Percentiles rank a stretch among this genome's conserved stretches.
These are phyloP conservation scores for Glycine soja DNA, from an alignment of 306 rosid genomes.

Conservation along the genomic window DNA sequence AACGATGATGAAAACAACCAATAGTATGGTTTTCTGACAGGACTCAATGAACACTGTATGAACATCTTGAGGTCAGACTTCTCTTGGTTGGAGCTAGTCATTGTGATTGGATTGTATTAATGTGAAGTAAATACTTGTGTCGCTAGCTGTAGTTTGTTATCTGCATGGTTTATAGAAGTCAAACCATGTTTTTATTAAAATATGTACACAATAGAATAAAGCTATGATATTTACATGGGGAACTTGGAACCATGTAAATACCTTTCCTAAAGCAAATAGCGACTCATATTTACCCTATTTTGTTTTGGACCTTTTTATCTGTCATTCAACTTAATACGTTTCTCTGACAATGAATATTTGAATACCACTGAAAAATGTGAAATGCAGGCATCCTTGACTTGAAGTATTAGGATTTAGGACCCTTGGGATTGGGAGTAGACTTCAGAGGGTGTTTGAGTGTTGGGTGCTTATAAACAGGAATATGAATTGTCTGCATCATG, in stretches of 20 bases:
- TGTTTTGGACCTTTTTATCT: background rate
- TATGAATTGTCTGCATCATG: background rate
- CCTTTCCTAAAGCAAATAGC: background rate
- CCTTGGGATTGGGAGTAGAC: background rate
- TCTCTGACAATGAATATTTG: background rate
- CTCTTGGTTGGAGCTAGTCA: constrained; percentile 38
- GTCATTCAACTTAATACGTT: background rate
- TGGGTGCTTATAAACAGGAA: background rate
- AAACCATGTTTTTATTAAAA: background rate
- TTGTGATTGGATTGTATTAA: constrained; percentile 13
- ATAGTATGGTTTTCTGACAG: background rate
- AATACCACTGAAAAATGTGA: background rate
- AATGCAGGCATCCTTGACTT: background rate
- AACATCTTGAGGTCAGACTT: constrained; percentile 1
- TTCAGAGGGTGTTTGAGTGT: background rate
- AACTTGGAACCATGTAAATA: background rate
- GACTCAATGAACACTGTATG: background rate
- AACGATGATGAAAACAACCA: constrained; percentile 42
- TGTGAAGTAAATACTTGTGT: constrained; percentile 36
- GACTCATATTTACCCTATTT: background rate
- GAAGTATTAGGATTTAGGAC: background rate
- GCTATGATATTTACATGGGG: constrained; percentile 2
- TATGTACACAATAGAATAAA: constrained; percentile 28
- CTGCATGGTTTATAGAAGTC: constrained; percentile 29
- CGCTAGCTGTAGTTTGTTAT: background rate